Conservation (phyloP, 1,139 yeast genomes). For the Blastobotrys illinoisensis region DNA sequence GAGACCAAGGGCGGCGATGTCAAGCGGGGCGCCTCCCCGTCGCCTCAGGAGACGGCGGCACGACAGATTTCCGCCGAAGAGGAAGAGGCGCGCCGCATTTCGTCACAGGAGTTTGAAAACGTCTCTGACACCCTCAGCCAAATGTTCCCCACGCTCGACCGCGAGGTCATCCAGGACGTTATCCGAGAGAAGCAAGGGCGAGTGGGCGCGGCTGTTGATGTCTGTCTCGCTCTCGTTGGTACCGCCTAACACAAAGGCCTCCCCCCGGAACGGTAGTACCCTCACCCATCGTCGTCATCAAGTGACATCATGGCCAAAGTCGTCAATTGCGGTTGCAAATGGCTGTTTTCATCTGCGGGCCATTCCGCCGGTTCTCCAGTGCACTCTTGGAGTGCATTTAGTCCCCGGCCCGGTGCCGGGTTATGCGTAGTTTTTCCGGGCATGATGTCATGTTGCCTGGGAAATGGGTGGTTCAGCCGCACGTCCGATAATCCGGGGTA, state of each 20-base stretch:
- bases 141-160: slow-evolving; percentile 75
- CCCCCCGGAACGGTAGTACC: background rate
- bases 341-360: background rate
- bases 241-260: background rate
- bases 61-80: slow-evolving; percentile 38
- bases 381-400: too few species aligned
- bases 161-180: slow-evolving; percentile 63
- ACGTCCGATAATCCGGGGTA: background rate
- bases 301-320: background rate
- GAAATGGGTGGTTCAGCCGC: background rate
- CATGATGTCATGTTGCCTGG: background rate
- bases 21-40: slow-evolving; percentile 1
- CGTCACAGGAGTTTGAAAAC: slow-evolving; percentile 39
- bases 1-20: slow-evolving; percentile 4
- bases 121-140: slow-evolving; percentile 48
- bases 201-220: slow-evolving; percentile 72
- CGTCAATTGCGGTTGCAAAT: background rate
- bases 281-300: background rate
- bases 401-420: too few species aligned
- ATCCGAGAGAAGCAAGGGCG: slow-evolving; percentile 61
- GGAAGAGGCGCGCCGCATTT: slow-evolving; percentile 32
- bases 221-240: slow-evolving; percentile 36
- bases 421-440: background rate
- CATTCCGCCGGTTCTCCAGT: background rate
- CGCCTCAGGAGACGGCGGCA: slow-evolving; percentile 35